Evolutionary conservation across 768 basidiomycete genomes (phyloP), one percentile per base, ranked within the genome.

Genomic region (Hysterangium stoloniferum): DNA sequence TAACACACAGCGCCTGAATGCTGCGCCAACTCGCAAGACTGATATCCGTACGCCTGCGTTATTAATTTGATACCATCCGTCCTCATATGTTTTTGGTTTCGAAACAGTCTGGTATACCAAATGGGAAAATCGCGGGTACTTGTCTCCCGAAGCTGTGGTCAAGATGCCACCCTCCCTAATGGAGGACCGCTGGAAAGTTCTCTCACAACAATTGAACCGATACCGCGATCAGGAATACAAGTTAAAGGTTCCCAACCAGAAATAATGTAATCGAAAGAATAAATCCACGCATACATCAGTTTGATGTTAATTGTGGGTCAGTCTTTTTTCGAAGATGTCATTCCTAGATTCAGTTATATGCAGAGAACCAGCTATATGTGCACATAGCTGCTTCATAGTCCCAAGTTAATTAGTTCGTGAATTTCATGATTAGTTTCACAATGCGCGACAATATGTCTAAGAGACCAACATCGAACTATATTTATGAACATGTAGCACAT

Each of bases 11-110:
- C 77, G 82, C 48, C 67, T 75, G 50, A 71, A 77, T 47, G 93
- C 92, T 8, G 81, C 83, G 8, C 92, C 92, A 0, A 89, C 85
- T n/a, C 81, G 86, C 53, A 82, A 88, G 49, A 75, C 80, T 55
- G 89, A 93, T 62, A 93, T 93, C 49, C 63, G 89, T 92, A 60
- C 64, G 86, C 73, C 19, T 7, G 43, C 34, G 31, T 46, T 45
- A 13, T 43, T 43, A 48, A n/a, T 40, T 17, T 27, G 31, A n/a
- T 19, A 29, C 19, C 17, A 35, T 32, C 45, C 36, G 25, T 22
- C 24, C 28, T 45, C 38, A 40, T 41, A 28, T 13, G 5, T 17
- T 33, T 28, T 20, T 44, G 45, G 36, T 29, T 28, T 12, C 17
- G 24, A 28, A 43, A 9, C 55, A 91, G 88, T 80, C 24, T 91